Base-by-base conservation (phyloP, 352 stramenopile species). In the Pythium myriotylum region DNA sequence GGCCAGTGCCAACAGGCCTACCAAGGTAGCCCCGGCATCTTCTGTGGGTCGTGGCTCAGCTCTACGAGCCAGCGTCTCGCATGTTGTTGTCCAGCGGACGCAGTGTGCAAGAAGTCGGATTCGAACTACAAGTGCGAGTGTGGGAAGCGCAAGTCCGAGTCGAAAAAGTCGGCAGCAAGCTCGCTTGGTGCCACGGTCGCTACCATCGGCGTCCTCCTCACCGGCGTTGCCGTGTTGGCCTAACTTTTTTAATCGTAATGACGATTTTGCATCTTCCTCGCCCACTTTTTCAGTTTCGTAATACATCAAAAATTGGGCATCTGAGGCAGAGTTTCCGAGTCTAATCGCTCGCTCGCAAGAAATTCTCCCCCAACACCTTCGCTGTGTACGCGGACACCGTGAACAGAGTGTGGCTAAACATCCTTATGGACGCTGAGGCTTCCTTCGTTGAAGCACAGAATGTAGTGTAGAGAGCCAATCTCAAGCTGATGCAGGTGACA, bases 1-100 rank as follows among this genome's bases (percentile, higher is more conserved):
- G 70, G 67, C 29, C 64, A 82, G 42, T 91, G 81, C 70, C 68
- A 59, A 22, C 49, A 72, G 47, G 81, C 79, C n/a, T 91, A 84
- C 63, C 62, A 84, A 24, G 74, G 62, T 13, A 50, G 42, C 5
- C 55, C 74, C 0, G 79, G 77, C 13, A 58, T 88, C 52, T 91
- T 75, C 62, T 91, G 81, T 52, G 70, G 75, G 27, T 55, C 60
- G 40, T 86, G 68, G 75, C 60, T 84, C 26, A 71, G 79, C 69
- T 52, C 58, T 16, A 59, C 54, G 9, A 76, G 54, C 29, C 68
- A 76, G 19, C 67, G 68, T 16, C 68, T 70, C 41, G 57, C 74
- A 16, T 90, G 81, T 64, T 89, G 77, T 62, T 88, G 77, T 35
- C 67, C 80, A 16, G 50, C 59, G 6, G 26, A 27, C 6, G 54